A percentile compares a stretch with the other conserved stretches of the same genome.
Conservation (phyloP, 345 rosid species). For the Hibiscus tridactylites region DNA sequence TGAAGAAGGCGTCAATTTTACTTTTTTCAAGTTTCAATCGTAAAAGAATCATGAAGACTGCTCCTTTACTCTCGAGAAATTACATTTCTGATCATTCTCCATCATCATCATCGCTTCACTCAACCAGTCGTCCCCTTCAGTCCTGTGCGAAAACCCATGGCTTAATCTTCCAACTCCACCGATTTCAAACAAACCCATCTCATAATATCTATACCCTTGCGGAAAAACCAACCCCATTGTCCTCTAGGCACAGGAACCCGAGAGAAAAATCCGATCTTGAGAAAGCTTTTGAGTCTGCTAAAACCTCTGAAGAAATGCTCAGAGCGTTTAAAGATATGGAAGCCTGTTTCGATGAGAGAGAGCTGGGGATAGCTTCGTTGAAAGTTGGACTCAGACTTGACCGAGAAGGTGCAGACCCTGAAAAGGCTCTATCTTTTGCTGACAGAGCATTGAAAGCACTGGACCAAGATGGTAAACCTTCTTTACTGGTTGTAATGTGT, state of each 20-base stretch:
- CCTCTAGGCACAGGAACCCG: constrained; percentile 46
- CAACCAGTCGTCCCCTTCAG: constrained; percentile 15
- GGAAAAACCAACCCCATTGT: constrained; percentile 32
- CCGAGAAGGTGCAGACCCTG: constrained; percentile 74
- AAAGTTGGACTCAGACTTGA: constrained; percentile 84
- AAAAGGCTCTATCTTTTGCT: constrained; percentile 54
- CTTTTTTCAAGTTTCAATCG: constrained; percentile 38
- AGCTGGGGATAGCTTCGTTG: constrained; percentile 65
- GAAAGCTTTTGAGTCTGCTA: constrained; percentile 77
- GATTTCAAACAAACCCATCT: constrained; percentile 30
- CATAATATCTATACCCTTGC: constrained; percentile 46
- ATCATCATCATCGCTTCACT: constrained; percentile 18
- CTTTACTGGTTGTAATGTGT: constrained; percentile 60
- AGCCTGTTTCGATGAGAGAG: constrained; percentile 52
- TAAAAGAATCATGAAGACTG: constrained; percentile 22
- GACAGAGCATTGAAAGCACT: constrained; percentile 56
- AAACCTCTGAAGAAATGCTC: constrained; percentile 62
- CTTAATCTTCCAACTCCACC: constrained; percentile 22
- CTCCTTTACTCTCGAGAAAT: constrained; percentile 20
- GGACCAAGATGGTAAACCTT: constrained; percentile 42
- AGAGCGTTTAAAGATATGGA: constrained; percentile 67
- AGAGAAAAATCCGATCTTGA: constrained; percentile 61
- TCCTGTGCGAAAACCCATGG: constrained; percentile 34
- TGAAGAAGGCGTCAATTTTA: constrained; percentile 50
- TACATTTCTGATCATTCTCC: constrained; percentile 20